Base-by-base conservation (phyloP, 768 basidiomycete genomes). In the Pilatotrama ljubarskyi region DNA sequence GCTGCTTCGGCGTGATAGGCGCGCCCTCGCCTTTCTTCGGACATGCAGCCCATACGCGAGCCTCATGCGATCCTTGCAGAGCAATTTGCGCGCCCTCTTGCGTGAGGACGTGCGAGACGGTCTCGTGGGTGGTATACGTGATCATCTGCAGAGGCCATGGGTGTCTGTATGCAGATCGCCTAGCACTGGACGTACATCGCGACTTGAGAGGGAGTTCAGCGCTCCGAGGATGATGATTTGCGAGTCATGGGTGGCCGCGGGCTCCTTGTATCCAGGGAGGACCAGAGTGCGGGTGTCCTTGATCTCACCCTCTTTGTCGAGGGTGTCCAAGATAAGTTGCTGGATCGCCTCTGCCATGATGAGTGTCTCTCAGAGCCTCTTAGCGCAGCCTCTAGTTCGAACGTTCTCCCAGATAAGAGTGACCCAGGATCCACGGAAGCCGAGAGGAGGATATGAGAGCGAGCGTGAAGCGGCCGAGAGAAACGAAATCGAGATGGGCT, bases 51-150 rank as follows among this genome's bases (percentile, higher is more conserved):
- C 96, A 99, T 35, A 98, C 93, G 58, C 92, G 86, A 47, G 90
- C 93, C 78, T 99, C 97, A 73, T 98, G 95, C 14, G 95, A 98
- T 37, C 97, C 97, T 40, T 88, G 76, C 40, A 80, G 73, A 22
- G 86, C 84, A 64, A 98, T 91, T 66, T 87, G 85, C 20, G 77
- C 69, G 20, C 97, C 97, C 78, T 99, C 97, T 0, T 84, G 73
- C 14, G 93, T 94, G 42, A 93, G 82, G 7, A 77, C 78, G 78
- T 95, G 87, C 13, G 85, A 81, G 5, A 85, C 76, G 5, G 85
- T 79, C 71, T 95, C 93, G 68, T 93, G 86, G 9, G 86, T 84
- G 55, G 87, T 85, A 64, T 91, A 93, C 53, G 76, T 74, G 60
- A 98, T 82, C 89, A 97, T 97, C 93, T 95, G 46, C 15, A 38